These are phyloP conservation scores for Fusarium anguioides DNA, from an alignment of 2,329 filamentous ascomycete species.

Conservation along the genomic window DNA sequence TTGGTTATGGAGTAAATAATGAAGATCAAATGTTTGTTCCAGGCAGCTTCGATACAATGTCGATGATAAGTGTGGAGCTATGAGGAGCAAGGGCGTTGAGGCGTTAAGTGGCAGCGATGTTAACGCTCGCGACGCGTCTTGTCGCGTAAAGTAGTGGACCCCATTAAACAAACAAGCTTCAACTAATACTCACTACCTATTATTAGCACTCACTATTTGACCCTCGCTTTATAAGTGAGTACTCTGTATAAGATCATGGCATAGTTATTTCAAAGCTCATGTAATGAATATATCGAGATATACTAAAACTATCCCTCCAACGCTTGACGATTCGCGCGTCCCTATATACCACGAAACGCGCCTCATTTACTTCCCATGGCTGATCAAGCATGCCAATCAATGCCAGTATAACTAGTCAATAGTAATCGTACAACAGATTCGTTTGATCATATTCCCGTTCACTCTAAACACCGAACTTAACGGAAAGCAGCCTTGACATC, in stretches of 20 bases:
- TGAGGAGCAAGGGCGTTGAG: constrained; percentile 23
- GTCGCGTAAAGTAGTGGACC: constrained; percentile 39
- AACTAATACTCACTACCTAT: not conserved
- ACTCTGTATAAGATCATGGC: not conserved
- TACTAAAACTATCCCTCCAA: constrained; percentile 18
- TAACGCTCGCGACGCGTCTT: constrained; percentile 34
- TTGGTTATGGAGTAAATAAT: not conserved
- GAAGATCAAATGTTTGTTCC: not conserved
- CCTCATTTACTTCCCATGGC: constrained; percentile 22
- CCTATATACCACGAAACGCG: constrained; percentile 23
- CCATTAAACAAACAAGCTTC: not conserved
- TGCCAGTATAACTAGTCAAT: constrained; percentile 16
- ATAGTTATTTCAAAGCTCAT: not conserved
- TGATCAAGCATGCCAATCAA: constrained; percentile 24
- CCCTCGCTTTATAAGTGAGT: too few relatives aligned
- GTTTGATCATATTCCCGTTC: constrained; percentile 32
- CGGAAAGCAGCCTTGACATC: constrained; percentile 71
- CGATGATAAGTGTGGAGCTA: constrained; percentile 36
- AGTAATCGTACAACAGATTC: constrained; percentile 35
- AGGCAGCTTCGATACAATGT: constrained; percentile 17
- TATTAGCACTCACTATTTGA: constrained; percentile 1
- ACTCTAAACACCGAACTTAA: constrained; percentile 27
- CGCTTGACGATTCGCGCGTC: constrained; percentile 9
- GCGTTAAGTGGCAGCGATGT: constrained; percentile 12
- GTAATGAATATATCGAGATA: constrained; percentile 27